Conservation (phyloP, 2,329 filamentous ascomycete genomes). For the Calonectria multiphialidica region DNA sequence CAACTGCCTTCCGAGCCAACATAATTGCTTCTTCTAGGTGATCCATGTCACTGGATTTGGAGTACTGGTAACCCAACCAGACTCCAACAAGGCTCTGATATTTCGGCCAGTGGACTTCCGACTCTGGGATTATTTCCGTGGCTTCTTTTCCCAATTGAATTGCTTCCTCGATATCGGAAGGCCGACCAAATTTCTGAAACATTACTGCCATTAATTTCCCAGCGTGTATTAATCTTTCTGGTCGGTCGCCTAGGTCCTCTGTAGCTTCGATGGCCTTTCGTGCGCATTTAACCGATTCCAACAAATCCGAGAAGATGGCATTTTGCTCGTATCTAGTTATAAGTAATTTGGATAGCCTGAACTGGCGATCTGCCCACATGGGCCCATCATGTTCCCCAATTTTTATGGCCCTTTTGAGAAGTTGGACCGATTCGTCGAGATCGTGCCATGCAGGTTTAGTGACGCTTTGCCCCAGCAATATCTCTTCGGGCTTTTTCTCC, state of each 20-base stretch:
- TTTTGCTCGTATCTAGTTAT: neutral
- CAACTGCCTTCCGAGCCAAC: neutral
- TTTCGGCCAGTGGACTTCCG: neutral
- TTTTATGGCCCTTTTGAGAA: neutral
- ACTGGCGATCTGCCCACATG: neutral
- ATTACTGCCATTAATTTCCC: neutral
- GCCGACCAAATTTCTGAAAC: neutral
- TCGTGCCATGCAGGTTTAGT: neutral
- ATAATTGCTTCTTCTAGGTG: neutral
- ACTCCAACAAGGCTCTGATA: neutral
- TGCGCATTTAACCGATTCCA: neutral
- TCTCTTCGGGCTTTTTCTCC: too few relatives aligned
- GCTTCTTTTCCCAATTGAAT: neutral
- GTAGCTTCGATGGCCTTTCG: neutral
- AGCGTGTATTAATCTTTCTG: neutral
- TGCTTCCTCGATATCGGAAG: neutral
- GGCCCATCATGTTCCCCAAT: neutral
- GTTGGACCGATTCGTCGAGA: neutral
- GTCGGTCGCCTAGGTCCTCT: neutral
- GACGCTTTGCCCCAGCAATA: too few relatives aligned
- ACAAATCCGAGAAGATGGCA: neutral
- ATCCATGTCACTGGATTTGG: neutral
- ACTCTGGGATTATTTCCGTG: neutral
- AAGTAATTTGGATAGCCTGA: neutral
- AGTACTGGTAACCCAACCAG: neutral